Conservation (phyloP, 2,329 filamentous ascomycete species). For the Claviceps sp. region DNA sequence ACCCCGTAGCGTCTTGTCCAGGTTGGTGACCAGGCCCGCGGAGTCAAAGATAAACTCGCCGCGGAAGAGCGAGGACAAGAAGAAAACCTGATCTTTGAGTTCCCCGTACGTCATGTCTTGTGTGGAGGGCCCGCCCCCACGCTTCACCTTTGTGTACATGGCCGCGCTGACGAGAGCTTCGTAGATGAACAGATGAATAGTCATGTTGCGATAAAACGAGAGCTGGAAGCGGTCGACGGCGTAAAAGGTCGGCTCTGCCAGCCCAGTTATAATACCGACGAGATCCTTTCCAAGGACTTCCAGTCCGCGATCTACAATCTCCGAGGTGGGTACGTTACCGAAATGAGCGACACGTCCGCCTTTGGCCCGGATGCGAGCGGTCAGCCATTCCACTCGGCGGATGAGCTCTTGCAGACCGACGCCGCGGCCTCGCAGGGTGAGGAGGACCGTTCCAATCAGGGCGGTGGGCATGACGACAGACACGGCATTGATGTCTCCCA, state of each 20-base stretch:
- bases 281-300: constrained; percentile 85
- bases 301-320: constrained; percentile 77
- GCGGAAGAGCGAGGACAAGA: constrained; percentile 85
- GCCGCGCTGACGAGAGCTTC: constrained; percentile 82
- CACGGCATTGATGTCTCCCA: constrained; percentile 89
- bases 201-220: constrained; percentile 98
- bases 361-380: constrained; percentile 65
- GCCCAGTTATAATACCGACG: constrained; percentile 62
- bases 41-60: constrained; percentile 95
- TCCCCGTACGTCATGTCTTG: constrained; percentile 67
- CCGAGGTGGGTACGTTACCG: constrained; percentile 61
- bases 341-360: constrained; percentile 92
- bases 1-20: constrained; percentile 64
- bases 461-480: constrained; percentile 98
- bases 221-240: constrained; percentile 94
- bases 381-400: constrained; percentile 82
- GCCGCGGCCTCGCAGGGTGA: constrained; percentile 82
- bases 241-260: constrained; percentile 86
- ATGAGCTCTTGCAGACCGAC: constrained; percentile 79
- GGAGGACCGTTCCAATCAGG: constrained; percentile 80
- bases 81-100: constrained; percentile 66
- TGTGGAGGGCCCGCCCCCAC: constrained; percentile 68
- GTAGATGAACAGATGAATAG: constrained; percentile 92
- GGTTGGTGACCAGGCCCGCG: constrained; percentile 66
- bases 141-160: constrained; percentile 84